Evolutionary conservation across 2,329 filamentous ascomycete species (phyloP).

Genomic region (Gaeumannomyces tritici): DNA sequence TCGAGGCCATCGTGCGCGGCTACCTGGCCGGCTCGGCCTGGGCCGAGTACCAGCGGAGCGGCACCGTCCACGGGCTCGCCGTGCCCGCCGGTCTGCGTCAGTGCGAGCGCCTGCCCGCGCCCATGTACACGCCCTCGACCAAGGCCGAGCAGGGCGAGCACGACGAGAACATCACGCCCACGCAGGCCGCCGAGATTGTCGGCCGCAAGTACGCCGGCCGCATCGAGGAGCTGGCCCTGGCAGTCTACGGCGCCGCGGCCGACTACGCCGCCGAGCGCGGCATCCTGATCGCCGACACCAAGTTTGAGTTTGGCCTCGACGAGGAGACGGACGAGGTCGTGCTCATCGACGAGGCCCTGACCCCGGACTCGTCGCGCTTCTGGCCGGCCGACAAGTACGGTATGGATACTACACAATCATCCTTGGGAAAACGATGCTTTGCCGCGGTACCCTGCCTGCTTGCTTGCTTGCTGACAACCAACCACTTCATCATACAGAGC

Average conservation of each 20-base stretch:
- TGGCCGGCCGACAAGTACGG: slow-evolving; percentile 66
- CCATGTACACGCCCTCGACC: slow-evolving; percentile 70
- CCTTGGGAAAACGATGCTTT: neutral
- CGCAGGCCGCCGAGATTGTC: slow-evolving; percentile 52
- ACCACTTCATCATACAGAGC: slow-evolving; percentile 21
- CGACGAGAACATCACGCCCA: slow-evolving; percentile 76
- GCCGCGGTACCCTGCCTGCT: too few species aligned
- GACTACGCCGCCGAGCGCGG: slow-evolving; percentile 56
- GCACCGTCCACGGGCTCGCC: slow-evolving; percentile 71
- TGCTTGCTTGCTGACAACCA: neutral
- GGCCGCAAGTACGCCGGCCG: slow-evolving; percentile 53
- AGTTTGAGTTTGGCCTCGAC: slow-evolving; percentile 59
- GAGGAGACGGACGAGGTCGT: slow-evolving; percentile 57
- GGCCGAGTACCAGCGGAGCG: slow-evolving; percentile 61
- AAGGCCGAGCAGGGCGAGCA: slow-evolving; percentile 74
- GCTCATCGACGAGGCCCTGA: slow-evolving; percentile 76
- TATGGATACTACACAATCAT: neutral
- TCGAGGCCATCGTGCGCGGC: slow-evolving; percentile 80
- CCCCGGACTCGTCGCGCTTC: slow-evolving; percentile 68
- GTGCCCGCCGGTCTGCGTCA: slow-evolving; percentile 60
- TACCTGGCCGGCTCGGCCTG: slow-evolving; percentile 84
- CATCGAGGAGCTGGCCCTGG: slow-evolving; percentile 55
- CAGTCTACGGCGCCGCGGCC: slow-evolving; percentile 53
- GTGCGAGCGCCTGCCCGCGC: slow-evolving; percentile 57
- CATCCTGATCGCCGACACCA: slow-evolving; percentile 58